Evolutionary conservation across 2,329 filamentous ascomycete genomes (phyloP).

Genomic region (Coleophoma crateriformis): DNA sequence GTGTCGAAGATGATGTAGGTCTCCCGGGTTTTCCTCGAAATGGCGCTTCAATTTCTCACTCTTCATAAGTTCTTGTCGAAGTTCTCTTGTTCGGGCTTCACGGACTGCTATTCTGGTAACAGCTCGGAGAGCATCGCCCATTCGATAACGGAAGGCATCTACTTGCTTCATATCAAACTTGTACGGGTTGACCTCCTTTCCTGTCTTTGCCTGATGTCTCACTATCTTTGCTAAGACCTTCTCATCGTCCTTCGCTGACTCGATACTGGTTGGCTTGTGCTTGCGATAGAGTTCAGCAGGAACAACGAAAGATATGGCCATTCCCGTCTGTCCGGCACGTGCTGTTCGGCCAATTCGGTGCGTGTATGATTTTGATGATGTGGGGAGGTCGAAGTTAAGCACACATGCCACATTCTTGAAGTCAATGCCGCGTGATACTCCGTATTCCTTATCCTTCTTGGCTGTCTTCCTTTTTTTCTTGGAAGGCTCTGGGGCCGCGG

Average conservation of each 20-base stretch:
- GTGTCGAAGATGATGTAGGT: constrained; percentile 81
- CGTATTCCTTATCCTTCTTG: constrained; percentile 78
- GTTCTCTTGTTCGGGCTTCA: constrained; percentile 81
- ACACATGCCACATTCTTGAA: constrained; percentile 94
- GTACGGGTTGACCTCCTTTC: constrained; percentile 82
- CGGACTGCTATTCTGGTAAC: constrained; percentile 87
- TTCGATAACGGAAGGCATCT: constrained; percentile 89
- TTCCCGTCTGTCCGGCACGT: constrained; percentile 83
- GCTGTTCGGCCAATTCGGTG: constrained; percentile 94
- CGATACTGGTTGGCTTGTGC: constrained; percentile 78
- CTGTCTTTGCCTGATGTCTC: constrained; percentile 71
- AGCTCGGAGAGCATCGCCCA: constrained; percentile 84
- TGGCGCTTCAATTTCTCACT: constrained; percentile 91
- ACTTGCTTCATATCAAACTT: constrained; percentile 92
- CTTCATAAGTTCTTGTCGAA: constrained; percentile 85
- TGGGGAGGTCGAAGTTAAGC: constrained; percentile 93
- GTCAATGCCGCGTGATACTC: constrained; percentile 92
- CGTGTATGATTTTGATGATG: constrained; percentile 86
- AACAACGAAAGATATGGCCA: constrained; percentile 92
- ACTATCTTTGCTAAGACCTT: constrained; percentile 75
- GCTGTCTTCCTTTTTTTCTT: constrained; percentile 62
- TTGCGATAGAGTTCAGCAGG: constrained; percentile 78
- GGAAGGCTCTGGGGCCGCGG: constrained; percentile 31
- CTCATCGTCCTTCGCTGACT: constrained; percentile 77
- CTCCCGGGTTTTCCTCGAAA: constrained; percentile 94